These are phyloP conservation scores for Debaryomyces hansenii DNA, from an alignment of 805 yeast genomes.

Conservation along the genomic window DNA sequence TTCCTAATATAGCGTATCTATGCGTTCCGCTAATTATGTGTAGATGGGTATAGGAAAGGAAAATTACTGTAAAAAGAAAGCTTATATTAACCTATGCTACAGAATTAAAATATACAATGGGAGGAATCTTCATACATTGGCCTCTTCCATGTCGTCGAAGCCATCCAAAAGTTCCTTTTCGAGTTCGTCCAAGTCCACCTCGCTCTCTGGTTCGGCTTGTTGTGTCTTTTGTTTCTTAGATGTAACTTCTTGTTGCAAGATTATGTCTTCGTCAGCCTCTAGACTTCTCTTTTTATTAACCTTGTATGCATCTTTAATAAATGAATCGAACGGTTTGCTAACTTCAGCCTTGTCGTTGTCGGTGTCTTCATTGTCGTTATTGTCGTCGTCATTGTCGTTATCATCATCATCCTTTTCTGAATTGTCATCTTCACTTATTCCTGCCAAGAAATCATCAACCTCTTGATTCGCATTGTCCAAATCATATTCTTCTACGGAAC, in stretches of 20 bases:
- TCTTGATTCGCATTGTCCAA: conserved; percentile 44
- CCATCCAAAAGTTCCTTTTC: conserved; percentile 54
- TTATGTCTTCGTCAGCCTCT: conserved; percentile 8
- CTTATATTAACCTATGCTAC: not conserved
- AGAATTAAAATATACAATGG: not conserved
- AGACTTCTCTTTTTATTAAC: conserved; percentile 15
- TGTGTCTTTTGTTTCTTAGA: conserved; percentile 6
- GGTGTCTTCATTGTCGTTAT: conserved; percentile 11
- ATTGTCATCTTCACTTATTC: conserved; percentile 38
- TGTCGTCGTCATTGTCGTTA: conserved; percentile 21
- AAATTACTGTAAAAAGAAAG: too few relatives aligned
- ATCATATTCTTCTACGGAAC: conserved; percentile 36
- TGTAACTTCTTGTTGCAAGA: not conserved
- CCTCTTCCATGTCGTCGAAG: conserved; percentile 48
- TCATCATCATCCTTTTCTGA: conserved; percentile 27
- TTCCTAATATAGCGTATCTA: too few relatives aligned
- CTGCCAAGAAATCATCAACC: conserved; percentile 51
- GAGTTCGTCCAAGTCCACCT: conserved; percentile 43
- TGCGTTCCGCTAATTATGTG: too few relatives aligned
- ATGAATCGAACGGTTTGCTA: conserved; percentile 18
- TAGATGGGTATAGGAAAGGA: too few relatives aligned
- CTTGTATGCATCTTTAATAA: conserved; percentile 25
- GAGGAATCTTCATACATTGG: not conserved
- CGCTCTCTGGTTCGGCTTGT: conserved; percentile 10
- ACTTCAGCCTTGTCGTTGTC: conserved; percentile 1